Percentiles rank a stretch among this genome's conserved stretches.
Conservation (phyloP, 176 grass and related monocot species). For the Cymbopogon citratus region DNA sequence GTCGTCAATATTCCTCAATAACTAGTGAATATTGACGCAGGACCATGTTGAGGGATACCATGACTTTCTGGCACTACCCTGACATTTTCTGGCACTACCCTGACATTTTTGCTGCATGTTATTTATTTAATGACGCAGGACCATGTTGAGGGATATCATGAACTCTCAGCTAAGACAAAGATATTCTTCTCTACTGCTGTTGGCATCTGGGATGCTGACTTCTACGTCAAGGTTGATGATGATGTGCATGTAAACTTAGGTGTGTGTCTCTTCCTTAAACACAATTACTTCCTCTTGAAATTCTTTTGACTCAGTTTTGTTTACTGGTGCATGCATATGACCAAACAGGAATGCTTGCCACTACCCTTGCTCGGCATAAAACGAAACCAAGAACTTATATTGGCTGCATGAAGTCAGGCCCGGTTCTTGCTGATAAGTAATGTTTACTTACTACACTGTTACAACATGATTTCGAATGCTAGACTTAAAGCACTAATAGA, state of each 20-base stretch:
- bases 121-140: conserved; percentile 43
- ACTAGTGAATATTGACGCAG: too few species aligned
- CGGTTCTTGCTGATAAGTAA: conserved; percentile 94
- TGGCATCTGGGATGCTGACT: conserved; percentile 87
- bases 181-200: conserved; percentile 92
- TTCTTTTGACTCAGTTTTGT: not conserved
- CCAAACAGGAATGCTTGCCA: conserved; percentile 76
- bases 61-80: too few species aligned
- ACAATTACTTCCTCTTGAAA: conserved; percentile 2
- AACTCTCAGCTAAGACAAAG: conserved; percentile 97
- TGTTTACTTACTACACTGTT: conserved; percentile 23
- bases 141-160: conserved; percentile 96
- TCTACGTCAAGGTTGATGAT: conserved; percentile 96
- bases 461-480: conserved; percentile 18
- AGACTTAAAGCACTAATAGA: not conserved
- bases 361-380: conserved; percentile 76
- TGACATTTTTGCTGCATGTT: not conserved
- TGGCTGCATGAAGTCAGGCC: conserved; percentile 98
- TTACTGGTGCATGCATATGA: conserved; percentile 14
- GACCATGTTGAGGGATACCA: too few species aligned
- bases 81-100: conserved; percentile 3
- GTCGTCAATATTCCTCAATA: not conserved
- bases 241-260: conserved; percentile 99
- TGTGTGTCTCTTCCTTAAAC: conserved; percentile 30
- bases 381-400: conserved; percentile 95